Base-by-base conservation (phyloP, 352 stramenopile species). In the Pythium myriotylum region DNA sequence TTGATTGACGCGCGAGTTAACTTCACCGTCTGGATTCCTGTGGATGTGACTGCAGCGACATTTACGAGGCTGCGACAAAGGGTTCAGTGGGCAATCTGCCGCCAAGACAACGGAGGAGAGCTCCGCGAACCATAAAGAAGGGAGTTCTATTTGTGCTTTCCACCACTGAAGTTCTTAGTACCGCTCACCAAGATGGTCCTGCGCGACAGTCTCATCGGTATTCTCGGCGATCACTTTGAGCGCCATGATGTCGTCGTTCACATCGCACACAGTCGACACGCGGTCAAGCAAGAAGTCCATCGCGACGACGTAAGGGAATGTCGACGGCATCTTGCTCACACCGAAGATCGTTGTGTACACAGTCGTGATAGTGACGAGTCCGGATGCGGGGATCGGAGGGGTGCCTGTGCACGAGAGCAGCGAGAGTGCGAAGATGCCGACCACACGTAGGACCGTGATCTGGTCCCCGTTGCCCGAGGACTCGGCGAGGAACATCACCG, bases 161-260 rank as follows among this genome's bases (percentile, higher is more conserved):
- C n/a, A n/a, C n/a, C 29, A 5, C 29, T 35, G 5, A 35, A 10
- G 10, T 35, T 35, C 29, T 35, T 39, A 66, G 42, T 45, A 60
- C 19, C 76, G 67, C 52, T 78, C 68, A 37, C 78, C 74, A 10
- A 89, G 64, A 7, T 83, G 70, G 40, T 86, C 70, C 14, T 73
- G 67, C 48, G 77, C 69, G 39, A 87, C 72, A 16, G 78, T 90
- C 58, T 88, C 76, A 39, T 90, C 76, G 22, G 81, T 88, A 59
- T 77, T 88, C 43, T 88, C 78, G 10, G 81, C 78, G 41, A 90
- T 87, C 32, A 87, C 65, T 55, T 88, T 87, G 37, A 90, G 73
- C 35, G 79, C 81, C 74, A 90, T 86, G 53, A 87, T 81, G 62
- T 91, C 83, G 47, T 88, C 83, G 51, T 88, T 88, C 9, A 92